These are phyloP conservation scores for Talaromyces sp. DNA, from an alignment of 2,329 filamentous ascomycete species.

Conservation along the genomic window DNA sequence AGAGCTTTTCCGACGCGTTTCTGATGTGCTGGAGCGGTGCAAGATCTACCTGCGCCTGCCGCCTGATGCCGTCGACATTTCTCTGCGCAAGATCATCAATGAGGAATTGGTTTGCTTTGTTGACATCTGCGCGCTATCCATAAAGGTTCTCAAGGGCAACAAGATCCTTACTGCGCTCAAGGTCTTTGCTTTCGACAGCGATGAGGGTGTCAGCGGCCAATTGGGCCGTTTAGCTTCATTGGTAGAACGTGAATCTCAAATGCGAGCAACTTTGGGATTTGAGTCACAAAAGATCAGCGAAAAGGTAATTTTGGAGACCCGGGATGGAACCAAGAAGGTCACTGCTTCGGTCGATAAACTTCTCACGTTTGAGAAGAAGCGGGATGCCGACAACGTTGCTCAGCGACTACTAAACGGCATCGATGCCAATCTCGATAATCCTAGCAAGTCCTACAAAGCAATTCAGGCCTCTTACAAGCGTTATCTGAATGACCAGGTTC, in stretches of 20 bases:
- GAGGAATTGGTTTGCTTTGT: constrained; percentile 1
- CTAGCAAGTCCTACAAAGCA: not conserved
- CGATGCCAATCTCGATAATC: not conserved
- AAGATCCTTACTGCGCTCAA: not conserved
- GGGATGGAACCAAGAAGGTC: not conserved
- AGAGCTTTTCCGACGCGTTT: not conserved
- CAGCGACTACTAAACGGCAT: not conserved
- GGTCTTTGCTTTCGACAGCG: not conserved
- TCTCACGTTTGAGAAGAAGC: not conserved
- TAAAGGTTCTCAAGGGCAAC: not conserved
- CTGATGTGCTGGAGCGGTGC: not conserved
- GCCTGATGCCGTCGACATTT: not conserved
- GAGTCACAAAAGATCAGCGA: not conserved
- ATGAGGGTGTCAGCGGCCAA: not conserved
- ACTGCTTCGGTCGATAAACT: not conserved
- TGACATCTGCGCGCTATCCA: not conserved
- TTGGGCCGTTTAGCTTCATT: not conserved
- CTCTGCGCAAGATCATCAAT: not conserved
- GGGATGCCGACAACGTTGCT: not conserved
- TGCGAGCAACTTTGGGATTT: not conserved
- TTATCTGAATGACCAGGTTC: not conserved
- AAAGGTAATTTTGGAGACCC: not conserved
- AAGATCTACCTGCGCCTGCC: not conserved
- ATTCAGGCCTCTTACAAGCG: not conserved
- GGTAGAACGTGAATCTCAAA: not conserved